phyloP scores from a whole-genome alignment of 441 rosid species.

The Biscutella laevigata region DNA sequence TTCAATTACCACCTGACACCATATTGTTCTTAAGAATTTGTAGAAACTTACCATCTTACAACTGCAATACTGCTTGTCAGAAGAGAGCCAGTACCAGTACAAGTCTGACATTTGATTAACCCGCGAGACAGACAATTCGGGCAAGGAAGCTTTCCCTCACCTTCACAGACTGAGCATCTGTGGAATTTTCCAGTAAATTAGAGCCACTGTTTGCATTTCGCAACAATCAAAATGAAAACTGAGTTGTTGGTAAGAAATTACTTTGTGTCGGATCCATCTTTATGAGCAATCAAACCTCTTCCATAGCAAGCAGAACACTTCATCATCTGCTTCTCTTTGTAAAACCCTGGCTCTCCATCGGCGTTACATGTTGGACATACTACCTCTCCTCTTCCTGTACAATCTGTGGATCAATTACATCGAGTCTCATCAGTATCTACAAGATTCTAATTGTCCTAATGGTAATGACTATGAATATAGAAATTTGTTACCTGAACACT shows the following conservation, averaged over 20 bases:
- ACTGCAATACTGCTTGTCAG: constrained; percentile 48
- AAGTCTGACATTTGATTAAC: constrained; percentile 58
- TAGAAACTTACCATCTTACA: constrained; percentile 58
- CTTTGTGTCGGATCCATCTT: constrained; percentile 90
- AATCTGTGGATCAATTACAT: constrained; percentile 35
- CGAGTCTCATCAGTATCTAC: constrained; percentile 11
- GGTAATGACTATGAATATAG: background rate
- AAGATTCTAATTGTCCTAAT: background rate
- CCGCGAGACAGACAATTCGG: constrained; percentile 77
- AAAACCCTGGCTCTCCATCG: constrained; percentile 69
- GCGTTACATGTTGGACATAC: constrained; percentile 64
- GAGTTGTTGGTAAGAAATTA: constrained; percentile 27
- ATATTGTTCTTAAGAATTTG: background rate
- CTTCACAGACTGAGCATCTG: constrained; percentile 63
- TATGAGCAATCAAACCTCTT: constrained; percentile 86
- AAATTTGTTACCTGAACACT: constrained; percentile 61
- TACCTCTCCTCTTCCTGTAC: constrained; percentile 64
- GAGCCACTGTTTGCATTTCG: background rate
- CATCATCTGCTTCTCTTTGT: constrained; percentile 65
- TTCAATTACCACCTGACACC: background rate
- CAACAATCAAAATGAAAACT: constrained; percentile 3
- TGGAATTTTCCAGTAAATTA: background rate
- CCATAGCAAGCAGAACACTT: constrained; percentile 64
- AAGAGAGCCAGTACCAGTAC: constrained; percentile 61
- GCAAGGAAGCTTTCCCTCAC: constrained; percentile 84